These are phyloP conservation scores for Phytophthora brassicae DNA, from an alignment of 352 stramenopile species.

Conservation along the genomic window DNA sequence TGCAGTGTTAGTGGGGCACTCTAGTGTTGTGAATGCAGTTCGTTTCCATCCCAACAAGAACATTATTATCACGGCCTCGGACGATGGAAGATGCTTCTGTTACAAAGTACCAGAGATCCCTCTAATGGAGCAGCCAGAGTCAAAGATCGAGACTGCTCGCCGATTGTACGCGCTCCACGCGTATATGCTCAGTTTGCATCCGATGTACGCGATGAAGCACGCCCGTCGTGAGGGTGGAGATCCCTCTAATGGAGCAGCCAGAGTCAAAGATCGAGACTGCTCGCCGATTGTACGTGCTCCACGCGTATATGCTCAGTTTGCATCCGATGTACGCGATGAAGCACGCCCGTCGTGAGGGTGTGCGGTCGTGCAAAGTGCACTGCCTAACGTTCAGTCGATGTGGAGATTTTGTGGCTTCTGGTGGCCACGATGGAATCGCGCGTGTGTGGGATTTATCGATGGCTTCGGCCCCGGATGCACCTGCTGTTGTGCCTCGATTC, in stretches of 20 bases:
- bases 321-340: conserved; percentile 81
- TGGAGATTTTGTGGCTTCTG: conserved; percentile 90
- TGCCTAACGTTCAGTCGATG: conserved; percentile 76
- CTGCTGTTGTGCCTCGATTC: conserved; percentile 50
- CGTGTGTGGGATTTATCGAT: conserved; percentile 89
- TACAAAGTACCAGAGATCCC: conserved; percentile 87
- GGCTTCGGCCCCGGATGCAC: conserved; percentile 43
- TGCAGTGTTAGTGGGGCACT: conserved; percentile 84
- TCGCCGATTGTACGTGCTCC: conserved; percentile 64
- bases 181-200: conserved; percentile 82
- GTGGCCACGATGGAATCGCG: conserved; percentile 92
- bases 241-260: conserved; percentile 36
- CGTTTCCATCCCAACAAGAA: conserved; percentile 88
- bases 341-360: conserved; percentile 50
- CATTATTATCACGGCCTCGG: conserved; percentile 90
- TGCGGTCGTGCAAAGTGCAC: conserved; percentile 74
- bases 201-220: conserved; percentile 79
- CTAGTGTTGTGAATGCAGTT: conserved; percentile 84
- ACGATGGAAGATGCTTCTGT: conserved; percentile 90
- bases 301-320: conserved; percentile 80
- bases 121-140: conserved; percentile 50
- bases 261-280: conserved; percentile 84
- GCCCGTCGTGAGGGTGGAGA: conserved; percentile 45
- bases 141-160: conserved; percentile 78
- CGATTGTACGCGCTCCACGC: conserved; percentile 68